phyloP scores from a whole-genome alignment of 2,329 filamentous ascomycete genomes.

The Botrytis byssoidea region DNA sequence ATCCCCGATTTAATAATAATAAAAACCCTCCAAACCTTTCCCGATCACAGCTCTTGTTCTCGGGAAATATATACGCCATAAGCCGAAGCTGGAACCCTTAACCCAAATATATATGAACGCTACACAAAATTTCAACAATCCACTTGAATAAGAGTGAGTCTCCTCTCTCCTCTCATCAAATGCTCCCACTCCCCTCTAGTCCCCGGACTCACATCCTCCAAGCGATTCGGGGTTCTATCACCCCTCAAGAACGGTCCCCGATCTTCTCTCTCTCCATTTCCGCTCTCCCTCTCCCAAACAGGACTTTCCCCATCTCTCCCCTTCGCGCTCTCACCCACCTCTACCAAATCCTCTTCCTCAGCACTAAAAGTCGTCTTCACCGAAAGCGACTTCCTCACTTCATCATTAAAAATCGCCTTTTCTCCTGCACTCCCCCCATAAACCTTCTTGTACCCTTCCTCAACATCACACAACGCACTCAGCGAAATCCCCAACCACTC shows the following conservation, averaged over 20 bases:
- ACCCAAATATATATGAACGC: background rate
- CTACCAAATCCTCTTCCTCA: constrained; percentile 20
- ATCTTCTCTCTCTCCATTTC: constrained; percentile 26
- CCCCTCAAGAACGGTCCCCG: constrained; percentile 42
- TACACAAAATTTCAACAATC: constrained; percentile 44
- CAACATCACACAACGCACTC: constrained; percentile 52
- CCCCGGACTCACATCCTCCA: constrained; percentile 61
- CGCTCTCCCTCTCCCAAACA: background rate
- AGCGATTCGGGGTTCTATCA: constrained; percentile 56
- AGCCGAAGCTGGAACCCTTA: background rate
- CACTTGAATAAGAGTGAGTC: constrained; percentile 48
- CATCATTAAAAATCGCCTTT: constrained; percentile 47
- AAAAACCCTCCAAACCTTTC: background rate
- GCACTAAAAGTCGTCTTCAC: constrained; percentile 26
- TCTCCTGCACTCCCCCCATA: constrained; percentile 51
- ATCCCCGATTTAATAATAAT: no score
- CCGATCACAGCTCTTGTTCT: constrained; percentile 39
- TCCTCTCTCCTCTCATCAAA: constrained; percentile 51
- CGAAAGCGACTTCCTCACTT: constrained; percentile 32
- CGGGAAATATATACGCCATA: constrained; percentile 21
- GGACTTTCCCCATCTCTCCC: constrained; percentile 26
- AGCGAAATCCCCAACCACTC: constrained; percentile 55
- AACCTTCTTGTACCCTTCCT: constrained; percentile 54
- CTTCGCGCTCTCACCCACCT: constrained; percentile 32
- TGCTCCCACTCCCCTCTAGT: constrained; percentile 64